Percentiles rank a stretch among this genome's conserved stretches.
These are phyloP conservation scores for Ascochyta lentis DNA, from an alignment of 2,329 filamentous ascomycete genomes.

Conservation along the genomic window DNA sequence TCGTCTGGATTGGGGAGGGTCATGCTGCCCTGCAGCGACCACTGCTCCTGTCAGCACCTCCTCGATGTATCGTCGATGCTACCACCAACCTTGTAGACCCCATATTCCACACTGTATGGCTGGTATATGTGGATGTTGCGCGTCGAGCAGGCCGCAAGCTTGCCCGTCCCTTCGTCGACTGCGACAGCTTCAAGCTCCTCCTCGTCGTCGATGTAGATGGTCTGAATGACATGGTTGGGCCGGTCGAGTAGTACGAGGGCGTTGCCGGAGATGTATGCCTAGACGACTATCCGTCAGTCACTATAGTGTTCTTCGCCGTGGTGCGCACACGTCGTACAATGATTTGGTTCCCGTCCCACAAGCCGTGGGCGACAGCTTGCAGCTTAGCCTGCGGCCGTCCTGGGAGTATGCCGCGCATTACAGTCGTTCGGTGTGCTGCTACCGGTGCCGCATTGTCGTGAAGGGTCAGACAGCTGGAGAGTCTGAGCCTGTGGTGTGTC, in stretches of 20 bases:
- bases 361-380: constrained; percentile 76
- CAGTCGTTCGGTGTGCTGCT: constrained; percentile 19
- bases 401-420: constrained; percentile 79
- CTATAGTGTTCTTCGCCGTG: constrained; percentile 1
- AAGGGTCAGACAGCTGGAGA: not conserved
- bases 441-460: constrained; percentile 33
- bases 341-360: constrained; percentile 75
- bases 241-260: constrained; percentile 83
- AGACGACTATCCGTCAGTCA: constrained; percentile 14
- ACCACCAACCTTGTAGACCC: constrained; percentile 71
- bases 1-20: constrained; percentile 53
- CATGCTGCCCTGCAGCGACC: constrained; percentile 69
- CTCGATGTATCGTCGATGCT: constrained; percentile 20
- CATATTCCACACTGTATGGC: constrained; percentile 73
- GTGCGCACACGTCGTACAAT: constrained; percentile 62
- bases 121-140: constrained; percentile 76
- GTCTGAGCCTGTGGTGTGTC: not conserved
- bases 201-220: constrained; percentile 82
- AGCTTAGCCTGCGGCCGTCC: constrained; percentile 79
- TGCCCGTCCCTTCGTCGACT: constrained; percentile 82
- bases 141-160: constrained; percentile 78
- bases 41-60: constrained; percentile 51
- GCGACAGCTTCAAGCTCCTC: constrained; percentile 75
- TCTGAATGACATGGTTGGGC: constrained; percentile 79
- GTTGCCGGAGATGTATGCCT: constrained; percentile 90